Evolutionary conservation across 2,329 filamentous ascomycete genomes (phyloP).

Genomic region (Esteya vermicola): DNA sequence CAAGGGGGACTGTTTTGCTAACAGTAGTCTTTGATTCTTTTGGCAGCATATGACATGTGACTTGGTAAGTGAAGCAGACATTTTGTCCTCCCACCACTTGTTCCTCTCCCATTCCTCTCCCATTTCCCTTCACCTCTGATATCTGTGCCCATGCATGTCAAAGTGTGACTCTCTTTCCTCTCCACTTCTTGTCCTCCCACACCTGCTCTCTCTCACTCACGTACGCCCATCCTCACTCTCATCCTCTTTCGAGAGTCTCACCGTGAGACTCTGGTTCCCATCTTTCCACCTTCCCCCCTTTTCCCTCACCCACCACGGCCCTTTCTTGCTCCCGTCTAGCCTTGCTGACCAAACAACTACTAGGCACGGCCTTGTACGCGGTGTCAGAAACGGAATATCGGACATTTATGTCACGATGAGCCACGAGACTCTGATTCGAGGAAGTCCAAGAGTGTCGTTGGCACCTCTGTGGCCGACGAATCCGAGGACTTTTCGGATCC

Average conservation of each 20-base stretch:
- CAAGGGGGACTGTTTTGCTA: too few relatives aligned
- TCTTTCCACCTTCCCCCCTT: not conserved
- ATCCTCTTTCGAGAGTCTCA: not conserved
- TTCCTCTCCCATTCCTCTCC: not conserved
- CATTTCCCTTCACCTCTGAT: not conserved
- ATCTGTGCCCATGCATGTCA: too few relatives aligned
- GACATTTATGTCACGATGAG: slow-evolving; percentile 95
- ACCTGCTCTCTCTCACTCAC: not conserved
- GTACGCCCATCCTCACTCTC: not conserved
- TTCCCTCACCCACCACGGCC: not conserved
- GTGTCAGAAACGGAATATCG: slow-evolving; percentile 97
- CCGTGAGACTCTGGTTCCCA: too few relatives aligned
- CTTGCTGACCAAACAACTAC: slow-evolving; percentile 8
- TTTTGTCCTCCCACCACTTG: not conserved
- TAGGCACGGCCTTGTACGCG: slow-evolving; percentile 92
- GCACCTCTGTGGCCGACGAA: slow-evolving; percentile 44
- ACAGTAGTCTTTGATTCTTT: not conserved
- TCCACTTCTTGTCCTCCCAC: slow-evolving; percentile 8
- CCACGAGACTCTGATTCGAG: slow-evolving; percentile 73
- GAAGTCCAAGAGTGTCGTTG: slow-evolving; percentile 56
- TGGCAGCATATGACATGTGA: too few relatives aligned
- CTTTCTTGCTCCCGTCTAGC: too few relatives aligned
- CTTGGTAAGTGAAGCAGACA: too few relatives aligned
- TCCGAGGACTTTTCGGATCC: slow-evolving; percentile 40
- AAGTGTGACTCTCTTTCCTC: not conserved